Evolutionary conservation across 176 grass and related monocot species (phyloP), one percentile per base, ranked within the genome.

Genomic region (Phoenix roebelenii): DNA sequence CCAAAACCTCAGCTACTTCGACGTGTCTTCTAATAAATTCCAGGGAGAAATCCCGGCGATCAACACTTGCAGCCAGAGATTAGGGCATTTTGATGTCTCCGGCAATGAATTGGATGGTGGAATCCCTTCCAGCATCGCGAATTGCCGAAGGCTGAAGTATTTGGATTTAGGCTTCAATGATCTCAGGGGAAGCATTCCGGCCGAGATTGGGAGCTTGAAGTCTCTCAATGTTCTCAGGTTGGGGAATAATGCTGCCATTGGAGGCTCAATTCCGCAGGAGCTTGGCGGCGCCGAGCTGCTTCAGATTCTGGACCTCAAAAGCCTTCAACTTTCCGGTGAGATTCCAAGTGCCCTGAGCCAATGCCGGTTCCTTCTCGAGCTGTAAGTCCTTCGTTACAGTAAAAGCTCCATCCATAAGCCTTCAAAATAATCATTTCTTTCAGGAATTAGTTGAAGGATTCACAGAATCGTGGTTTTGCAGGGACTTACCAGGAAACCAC

Each of bases 1-100:
- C 52, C 65, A 70, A 44, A 92, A 92, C 66, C 82, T 98, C 55
- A 88, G 87, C 75, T 98, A 92, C 74, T 92, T 98, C 74, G 92
- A 98, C 63, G 84, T 86, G 59, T 98, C 93, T 3, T 85, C 76
- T 69, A 98, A 98, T 57, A 25, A 81, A 19, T 92, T 98, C 66
- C 69, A 74, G 15, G 93, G 87, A 20, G 35, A 59, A 69, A 85
- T 98, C 62, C 93, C 87, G 60, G 68, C 25, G 73, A 76, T 92
- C 5, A 49, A 73, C 0, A 60, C 70, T 0, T 98, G 93, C 17
- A 85, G 93, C 55, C 7, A 2, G 61, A 98, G 32, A 56, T 78
- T 98, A 52, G 75, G 49, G 0, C 81, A 78, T 64, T 69, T 98
- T 16, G 93, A 98, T 52, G 79, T 79, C 22, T 98, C 93, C 0